Base-by-base conservation (phyloP, 345 rosid species). In the Pugionium cornutum region DNA sequence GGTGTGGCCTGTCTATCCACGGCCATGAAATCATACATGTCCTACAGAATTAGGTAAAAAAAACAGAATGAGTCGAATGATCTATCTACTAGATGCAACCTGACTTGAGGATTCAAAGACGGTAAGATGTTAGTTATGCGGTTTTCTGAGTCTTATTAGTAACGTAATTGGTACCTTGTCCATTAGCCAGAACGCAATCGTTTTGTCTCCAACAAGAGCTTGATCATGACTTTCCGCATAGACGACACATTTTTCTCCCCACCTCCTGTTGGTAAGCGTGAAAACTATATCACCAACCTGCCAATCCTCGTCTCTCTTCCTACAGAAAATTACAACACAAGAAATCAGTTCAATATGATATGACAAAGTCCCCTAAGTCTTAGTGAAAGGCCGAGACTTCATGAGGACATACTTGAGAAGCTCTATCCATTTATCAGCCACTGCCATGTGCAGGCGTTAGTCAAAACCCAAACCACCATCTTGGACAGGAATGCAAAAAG, bases 151-250 rank as follows among this genome's bases (percentile, higher is more conserved):
- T 66, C 29, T 50, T 18, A 44, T 66, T 26, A 31, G 48, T 2
- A 40, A 32, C 5, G 5, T 9, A 47, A 26, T 26, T 56, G 4
- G 58, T 49, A 89, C 98, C 97, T 92, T 88, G 80, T 92, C 98
- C 98, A 92, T 89, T 75, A 92, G 77, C 98, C 98, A 92, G 77
- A 92, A 92, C 7, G 98, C 97, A 53, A 92, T 76, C 31, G 98
- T 92, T 73, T 92, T 92, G 82, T 92, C 97, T n/a, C 98, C 98
- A 59, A 92, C 98, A 72, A 92, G 88, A 65, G 98, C 98, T 80
- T 89, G 98, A 79, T 92, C 98, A 75, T 92, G 98, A 80, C 96
- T 86, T 76, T 92, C 98, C 37, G 98, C 97, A 81, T 92, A 92
- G 42, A 81, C 66, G 35, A 89, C 78, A 68, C 97, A 92, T 64